phyloP scores from a whole-genome alignment of 2,329 filamentous ascomycete species.

The Fusarium illudens region DNA sequence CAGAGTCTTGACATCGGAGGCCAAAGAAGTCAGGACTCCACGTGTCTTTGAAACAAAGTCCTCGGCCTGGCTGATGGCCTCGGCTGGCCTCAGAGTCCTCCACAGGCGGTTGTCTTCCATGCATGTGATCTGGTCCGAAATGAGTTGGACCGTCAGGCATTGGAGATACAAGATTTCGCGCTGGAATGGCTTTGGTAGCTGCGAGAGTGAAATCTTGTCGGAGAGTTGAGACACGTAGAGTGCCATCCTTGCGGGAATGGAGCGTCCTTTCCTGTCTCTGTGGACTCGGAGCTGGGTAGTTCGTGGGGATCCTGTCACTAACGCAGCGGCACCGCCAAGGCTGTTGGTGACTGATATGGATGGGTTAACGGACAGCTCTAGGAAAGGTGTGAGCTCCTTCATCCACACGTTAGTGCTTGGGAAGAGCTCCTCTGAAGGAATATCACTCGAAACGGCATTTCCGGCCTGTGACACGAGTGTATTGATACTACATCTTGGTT shows the following conservation, averaged over 20 bases:
- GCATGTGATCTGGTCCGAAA: slow-evolving; percentile 62
- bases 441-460: slow-evolving; percentile 43
- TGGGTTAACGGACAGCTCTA: slow-evolving; percentile 62
- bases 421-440: slow-evolving; percentile 60
- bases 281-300: slow-evolving; percentile 46
- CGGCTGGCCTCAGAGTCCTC: slow-evolving; percentile 49
- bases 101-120: slow-evolving; percentile 58
- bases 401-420: slow-evolving; percentile 74
- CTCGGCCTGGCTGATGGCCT: slow-evolving; percentile 52
- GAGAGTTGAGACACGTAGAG: slow-evolving; percentile 73
- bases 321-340: slow-evolving; percentile 73
- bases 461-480: slow-evolving; percentile 61
- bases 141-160: slow-evolving; percentile 59
- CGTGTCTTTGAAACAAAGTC: slow-evolving; percentile 54
- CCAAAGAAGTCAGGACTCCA: slow-evolving; percentile 47
- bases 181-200: slow-evolving; percentile 53
- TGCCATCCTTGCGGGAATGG: slow-evolving; percentile 78
- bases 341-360: slow-evolving; percentile 78
- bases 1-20: slow-evolving; percentile 51
- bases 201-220: slow-evolving; percentile 49
- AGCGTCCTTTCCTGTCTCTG: slow-evolving; percentile 74
- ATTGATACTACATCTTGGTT: slow-evolving; percentile 52
- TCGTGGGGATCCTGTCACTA: slow-evolving; percentile 56
- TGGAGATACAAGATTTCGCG: slow-evolving; percentile 62
- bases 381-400: slow-evolving; percentile 64